Evolutionary conservation across 805 yeast genomes (phyloP).

Genomic region (Metschnikowia anglica): DNA sequence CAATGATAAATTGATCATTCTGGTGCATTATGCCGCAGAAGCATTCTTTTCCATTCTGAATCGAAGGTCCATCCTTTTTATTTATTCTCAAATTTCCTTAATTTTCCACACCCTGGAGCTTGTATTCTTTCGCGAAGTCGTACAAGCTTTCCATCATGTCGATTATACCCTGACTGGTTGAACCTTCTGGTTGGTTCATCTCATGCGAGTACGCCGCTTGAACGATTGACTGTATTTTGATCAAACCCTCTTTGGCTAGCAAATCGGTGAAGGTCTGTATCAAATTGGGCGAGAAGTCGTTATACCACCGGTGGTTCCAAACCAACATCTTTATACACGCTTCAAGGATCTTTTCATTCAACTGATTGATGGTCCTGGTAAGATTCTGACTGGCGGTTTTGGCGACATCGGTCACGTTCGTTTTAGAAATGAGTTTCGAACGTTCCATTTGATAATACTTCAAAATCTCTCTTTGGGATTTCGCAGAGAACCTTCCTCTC

Average conservation of each 20-base stretch:
- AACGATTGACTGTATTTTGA: constrained; percentile 71
- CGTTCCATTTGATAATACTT: constrained; percentile 59
- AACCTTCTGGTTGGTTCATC: constrained; percentile 22
- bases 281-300: constrained; percentile 77
- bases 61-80: not conserved
- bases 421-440: constrained; percentile 33
- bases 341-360: constrained; percentile 62
- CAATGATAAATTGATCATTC: no score
- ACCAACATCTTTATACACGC: constrained; percentile 75
- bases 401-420: constrained; percentile 11
- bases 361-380: constrained; percentile 39
- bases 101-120: constrained; percentile 43
- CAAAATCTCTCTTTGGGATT: constrained; percentile 71
- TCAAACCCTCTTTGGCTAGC: constrained; percentile 73
- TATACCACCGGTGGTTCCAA: constrained; percentile 99
- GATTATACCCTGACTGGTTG: constrained; percentile 45
- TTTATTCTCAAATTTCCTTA: constrained; percentile 3
- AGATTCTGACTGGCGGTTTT: constrained; percentile 30
- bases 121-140: constrained; percentile 46
- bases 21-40: no score
- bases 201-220: constrained; percentile 58
- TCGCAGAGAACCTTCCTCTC: constrained; percentile 73
- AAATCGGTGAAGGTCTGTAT: constrained; percentile 56
- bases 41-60: no score
- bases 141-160: constrained; percentile 56